Conservation (phyloP, 2,329 filamentous ascomycete genomes). For the Annulohypoxylon truncatum region DNA sequence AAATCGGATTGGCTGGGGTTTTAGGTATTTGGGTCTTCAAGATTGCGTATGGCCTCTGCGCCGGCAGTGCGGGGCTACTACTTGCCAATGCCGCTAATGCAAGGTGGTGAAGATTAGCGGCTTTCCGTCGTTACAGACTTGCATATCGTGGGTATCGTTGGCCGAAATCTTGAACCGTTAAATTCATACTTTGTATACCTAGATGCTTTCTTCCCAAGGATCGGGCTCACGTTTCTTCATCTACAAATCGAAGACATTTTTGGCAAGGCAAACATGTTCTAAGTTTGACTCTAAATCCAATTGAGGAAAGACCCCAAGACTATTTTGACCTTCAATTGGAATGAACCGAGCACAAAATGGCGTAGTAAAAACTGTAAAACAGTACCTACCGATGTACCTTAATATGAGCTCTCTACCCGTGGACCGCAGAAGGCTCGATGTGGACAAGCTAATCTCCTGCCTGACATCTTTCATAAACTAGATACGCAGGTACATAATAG, state of each 20-base stretch:
- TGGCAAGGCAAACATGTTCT: background rate
- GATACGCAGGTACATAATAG: constrained; percentile 9
- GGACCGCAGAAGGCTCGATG: constrained; percentile 6
- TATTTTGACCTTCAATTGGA: constrained; percentile 6
- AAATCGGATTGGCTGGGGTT: constrained; percentile 13
- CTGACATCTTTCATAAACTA: constrained; percentile 9
- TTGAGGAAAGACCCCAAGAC: background rate
- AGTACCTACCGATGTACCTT: background rate
- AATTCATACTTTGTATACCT: constrained; percentile 5
- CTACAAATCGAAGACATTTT: background rate
- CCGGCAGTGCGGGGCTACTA: constrained; percentile 12
- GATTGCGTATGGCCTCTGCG: constrained; percentile 24
- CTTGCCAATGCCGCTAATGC: constrained; percentile 23
- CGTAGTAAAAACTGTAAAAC: constrained; percentile 1
- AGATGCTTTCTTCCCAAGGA: constrained; percentile 3
- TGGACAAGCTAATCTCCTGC: constrained; percentile 34
- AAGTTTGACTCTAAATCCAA: constrained; percentile 9
- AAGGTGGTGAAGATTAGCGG: constrained; percentile 35
- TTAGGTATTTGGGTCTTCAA: constrained; percentile 17
- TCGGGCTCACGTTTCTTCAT: background rate
- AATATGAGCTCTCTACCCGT: background rate
- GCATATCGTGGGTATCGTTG: constrained; percentile 9
- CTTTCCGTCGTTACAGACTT: constrained; percentile 31
- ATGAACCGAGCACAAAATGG: constrained; percentile 3
- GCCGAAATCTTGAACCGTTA: constrained; percentile 17